Conservation (phyloP, 2,329 filamentous ascomycete species). For the Penicillium sumatraense region DNA sequence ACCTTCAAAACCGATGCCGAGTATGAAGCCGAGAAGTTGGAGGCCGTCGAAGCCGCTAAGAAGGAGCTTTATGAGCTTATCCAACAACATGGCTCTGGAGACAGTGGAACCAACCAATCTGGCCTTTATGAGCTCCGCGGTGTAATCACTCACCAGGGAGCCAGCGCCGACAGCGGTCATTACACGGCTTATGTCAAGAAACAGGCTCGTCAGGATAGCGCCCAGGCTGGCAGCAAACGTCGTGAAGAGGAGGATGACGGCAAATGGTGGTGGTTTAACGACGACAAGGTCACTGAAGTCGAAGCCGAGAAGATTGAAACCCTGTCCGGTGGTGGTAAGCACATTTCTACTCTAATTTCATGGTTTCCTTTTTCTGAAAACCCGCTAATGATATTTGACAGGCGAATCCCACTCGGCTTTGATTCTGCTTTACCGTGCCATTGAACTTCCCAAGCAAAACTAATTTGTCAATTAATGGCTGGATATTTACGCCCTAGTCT, state of each 20-base stretch:
- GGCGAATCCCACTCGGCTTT: constrained; percentile 57
- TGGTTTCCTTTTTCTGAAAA: background rate
- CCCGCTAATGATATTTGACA: constrained; percentile 19
- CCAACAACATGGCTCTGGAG: constrained; percentile 71
- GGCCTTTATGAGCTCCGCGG: constrained; percentile 93
- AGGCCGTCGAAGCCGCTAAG: constrained; percentile 76
- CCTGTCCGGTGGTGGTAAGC: constrained; percentile 80
- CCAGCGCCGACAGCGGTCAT: constrained; percentile 94
- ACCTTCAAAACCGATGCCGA: constrained; percentile 93
- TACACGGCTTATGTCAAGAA: constrained; percentile 99
- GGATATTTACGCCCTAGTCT: background rate
- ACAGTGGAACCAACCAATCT: constrained; percentile 87
- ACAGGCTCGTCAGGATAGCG: constrained; percentile 65
- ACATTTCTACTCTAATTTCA: background rate
- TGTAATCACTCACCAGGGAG: constrained; percentile 94
- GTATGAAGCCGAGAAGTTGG: constrained; percentile 82
- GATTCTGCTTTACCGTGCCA: constrained; percentile 56
- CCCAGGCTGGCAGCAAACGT: constrained; percentile 70
- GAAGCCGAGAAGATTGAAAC: constrained; percentile 87
- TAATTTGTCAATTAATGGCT: constrained; percentile 34
- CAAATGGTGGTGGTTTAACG: constrained; percentile 99
- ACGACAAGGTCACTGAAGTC: constrained; percentile 95
- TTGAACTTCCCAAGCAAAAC: constrained; percentile 48
- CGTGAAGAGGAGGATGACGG: constrained; percentile 78
- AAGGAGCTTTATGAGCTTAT: constrained; percentile 84